These are phyloP conservation scores for Omphalea diandra DNA, from an alignment of 441 rosid genomes.

Conservation along the genomic window DNA sequence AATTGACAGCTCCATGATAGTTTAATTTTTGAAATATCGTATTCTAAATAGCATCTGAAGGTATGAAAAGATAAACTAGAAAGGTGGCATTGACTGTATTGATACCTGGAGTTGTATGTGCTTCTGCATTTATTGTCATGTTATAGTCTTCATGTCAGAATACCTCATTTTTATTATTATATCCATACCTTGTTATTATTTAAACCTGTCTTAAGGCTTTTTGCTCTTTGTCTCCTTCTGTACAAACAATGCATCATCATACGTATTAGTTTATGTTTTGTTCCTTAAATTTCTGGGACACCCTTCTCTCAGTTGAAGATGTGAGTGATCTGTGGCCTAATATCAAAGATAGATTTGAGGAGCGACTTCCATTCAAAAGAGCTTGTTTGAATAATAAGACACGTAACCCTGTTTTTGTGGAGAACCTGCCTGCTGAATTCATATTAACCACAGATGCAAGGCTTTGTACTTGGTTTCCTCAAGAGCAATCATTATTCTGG, in stretches of 20 bases:
- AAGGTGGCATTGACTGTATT: background rate
- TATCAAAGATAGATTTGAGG: conserved; percentile 68
- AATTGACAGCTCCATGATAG: background rate
- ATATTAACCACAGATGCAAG: conserved; percentile 91
- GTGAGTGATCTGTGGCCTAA: conserved; percentile 95
- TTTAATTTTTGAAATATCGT: background rate
- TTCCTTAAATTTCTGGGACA: conserved; percentile 18
- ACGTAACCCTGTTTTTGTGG: conserved; percentile 75
- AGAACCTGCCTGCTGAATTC: conserved; percentile 77
- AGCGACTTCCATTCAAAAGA: conserved; percentile 65
- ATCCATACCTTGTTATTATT: background rate
- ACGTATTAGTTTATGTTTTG: conserved; percentile 2
- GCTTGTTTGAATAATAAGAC: conserved; percentile 89
- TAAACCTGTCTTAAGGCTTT: background rate
- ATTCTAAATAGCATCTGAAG: background rate
- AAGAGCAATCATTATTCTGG: conserved; percentile 85
- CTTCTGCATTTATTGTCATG: background rate
- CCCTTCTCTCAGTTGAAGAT: conserved; percentile 72
- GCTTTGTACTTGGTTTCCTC: conserved; percentile 93
- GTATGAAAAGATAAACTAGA: too few relatives aligned
- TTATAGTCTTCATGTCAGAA: background rate
- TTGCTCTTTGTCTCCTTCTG: background rate
- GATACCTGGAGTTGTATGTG: background rate
- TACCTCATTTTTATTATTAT: background rate
- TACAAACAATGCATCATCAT: background rate